Percentiles rank a stretch among this genome's conserved stretches.
Evolutionary conservation across 257 asterid species (phyloP).

Genomic region (Sherardia arvensis): DNA sequence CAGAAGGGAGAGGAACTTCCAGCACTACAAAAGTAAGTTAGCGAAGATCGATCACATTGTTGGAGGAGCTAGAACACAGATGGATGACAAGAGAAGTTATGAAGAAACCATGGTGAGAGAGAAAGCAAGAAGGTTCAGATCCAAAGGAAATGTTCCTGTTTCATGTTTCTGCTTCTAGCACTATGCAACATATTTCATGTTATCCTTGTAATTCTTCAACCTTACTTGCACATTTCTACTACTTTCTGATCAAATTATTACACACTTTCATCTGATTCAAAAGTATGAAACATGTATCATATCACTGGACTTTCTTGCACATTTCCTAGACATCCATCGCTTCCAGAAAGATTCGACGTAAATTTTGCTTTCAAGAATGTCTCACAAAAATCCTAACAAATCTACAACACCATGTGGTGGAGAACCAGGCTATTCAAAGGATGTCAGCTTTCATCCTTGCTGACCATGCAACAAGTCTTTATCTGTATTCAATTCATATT

Average conservation of each 20-base stretch:
- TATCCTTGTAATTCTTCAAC: neutral
- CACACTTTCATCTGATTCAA: neutral
- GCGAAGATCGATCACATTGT: conserved; percentile 47
- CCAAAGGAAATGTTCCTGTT: conserved; percentile 31
- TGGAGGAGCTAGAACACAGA: conserved; percentile 39
- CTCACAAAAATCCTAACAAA: neutral
- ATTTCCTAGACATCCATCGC: neutral
- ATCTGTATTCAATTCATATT: neutral
- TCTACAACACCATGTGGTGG: conserved; percentile 2
- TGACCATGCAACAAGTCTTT: conserved; percentile 7
- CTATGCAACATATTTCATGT: neutral
- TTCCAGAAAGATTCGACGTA: neutral
- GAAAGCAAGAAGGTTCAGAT: conserved; percentile 37
- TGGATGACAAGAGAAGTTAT: conserved; percentile 37
- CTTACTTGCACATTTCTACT: neutral
- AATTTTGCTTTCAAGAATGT: neutral
- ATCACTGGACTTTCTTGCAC: neutral
- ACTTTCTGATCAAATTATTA: neutral
- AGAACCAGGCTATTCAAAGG: neutral
- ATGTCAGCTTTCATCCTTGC: neutral
- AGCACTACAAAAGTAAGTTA: conserved; percentile 47
- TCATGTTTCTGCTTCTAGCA: conserved; percentile 44
- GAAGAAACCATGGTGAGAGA: conserved; percentile 41
- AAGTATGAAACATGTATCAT: neutral
- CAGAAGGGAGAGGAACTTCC: conserved; percentile 36